Conservation (phyloP, 768 basidiomycete species). For the Leccinum subtestaceum region DNA sequence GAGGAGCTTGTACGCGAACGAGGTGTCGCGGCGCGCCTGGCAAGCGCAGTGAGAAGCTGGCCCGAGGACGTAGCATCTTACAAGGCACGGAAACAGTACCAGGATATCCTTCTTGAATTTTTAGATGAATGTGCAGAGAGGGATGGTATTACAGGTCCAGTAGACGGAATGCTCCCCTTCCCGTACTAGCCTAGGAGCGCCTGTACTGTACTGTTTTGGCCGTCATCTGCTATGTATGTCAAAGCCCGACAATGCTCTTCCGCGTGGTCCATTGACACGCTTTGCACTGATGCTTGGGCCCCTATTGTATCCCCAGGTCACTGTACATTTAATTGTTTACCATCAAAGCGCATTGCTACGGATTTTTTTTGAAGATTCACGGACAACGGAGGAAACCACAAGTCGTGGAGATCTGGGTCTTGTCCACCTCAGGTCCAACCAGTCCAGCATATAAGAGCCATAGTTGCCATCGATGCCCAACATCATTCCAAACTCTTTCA, state of each 20-base stretch:
- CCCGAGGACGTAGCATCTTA: slow-evolving; percentile 51
- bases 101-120: slow-evolving; percentile 24
- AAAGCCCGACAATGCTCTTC: slow-evolving; percentile 1
- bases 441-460: slow-evolving; percentile 5
- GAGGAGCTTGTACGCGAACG: slow-evolving; percentile 51
- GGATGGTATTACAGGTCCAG: slow-evolving; percentile 16
- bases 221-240: not conserved
- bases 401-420: slow-evolving; percentile 14
- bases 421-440: slow-evolving; percentile 7
- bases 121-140: slow-evolving; percentile 24
- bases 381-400: slow-evolving; percentile 15
- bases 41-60: slow-evolving; percentile 67
- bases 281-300: not conserved
- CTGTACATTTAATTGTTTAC: slow-evolving; percentile 8
- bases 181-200: slow-evolving; percentile 16
- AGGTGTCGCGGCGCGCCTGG: slow-evolving; percentile 62
- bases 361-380: slow-evolving; percentile 1
- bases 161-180: slow-evolving; percentile 15
- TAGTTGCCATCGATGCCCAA: not conserved
- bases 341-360: slow-evolving; percentile 7
- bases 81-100: slow-evolving; percentile 25
- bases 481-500: not conserved
- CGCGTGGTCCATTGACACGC: not conserved
- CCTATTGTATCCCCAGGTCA: slow-evolving; percentile 5
- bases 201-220: not conserved